These are phyloP conservation scores for Allium fistulosum DNA, from an alignment of 106 monocot species.

Conservation along the genomic window DNA sequence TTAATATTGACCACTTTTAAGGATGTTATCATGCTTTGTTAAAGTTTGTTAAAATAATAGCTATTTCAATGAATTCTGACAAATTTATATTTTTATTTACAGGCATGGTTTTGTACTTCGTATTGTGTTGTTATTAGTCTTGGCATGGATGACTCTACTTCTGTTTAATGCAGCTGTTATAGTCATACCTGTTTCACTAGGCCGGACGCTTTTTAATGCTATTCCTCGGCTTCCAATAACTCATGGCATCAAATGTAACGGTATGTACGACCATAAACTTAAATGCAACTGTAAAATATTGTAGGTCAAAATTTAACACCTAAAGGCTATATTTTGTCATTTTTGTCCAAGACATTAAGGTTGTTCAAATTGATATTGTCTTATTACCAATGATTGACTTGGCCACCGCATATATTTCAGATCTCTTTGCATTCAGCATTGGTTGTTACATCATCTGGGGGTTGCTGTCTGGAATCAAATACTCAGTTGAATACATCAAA, in stretches of 20 bases:
- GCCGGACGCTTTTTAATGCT: slow-evolving; percentile 70
- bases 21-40: too few species aligned
- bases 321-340: too few species aligned
- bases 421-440: slow-evolving; percentile 95
- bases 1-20: too few species aligned
- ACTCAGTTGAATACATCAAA: slow-evolving; percentile 58
- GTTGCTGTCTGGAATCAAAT: slow-evolving; percentile 54
- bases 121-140: slow-evolving; percentile 70
- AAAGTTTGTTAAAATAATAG: too few species aligned
- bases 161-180: slow-evolving; percentile 83
- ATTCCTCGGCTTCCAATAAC: slow-evolving; percentile 86
- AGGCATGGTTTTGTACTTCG: slow-evolving; percentile 93
- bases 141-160: slow-evolving; percentile 94
- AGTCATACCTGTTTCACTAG: slow-evolving; percentile 75
- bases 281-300: too few species aligned
- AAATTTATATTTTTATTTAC: not conserved
- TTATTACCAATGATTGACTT: not conserved
- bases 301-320: too few species aligned
- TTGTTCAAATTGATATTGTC: not conserved
- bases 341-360: too few species aligned
- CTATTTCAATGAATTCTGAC: too few species aligned
- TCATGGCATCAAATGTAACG: slow-evolving; percentile 98
- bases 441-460: slow-evolving; percentile 89
- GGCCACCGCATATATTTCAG: slow-evolving; percentile 20
- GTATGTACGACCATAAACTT: slow-evolving; percentile 27